These are phyloP conservation scores for Wickerhamiella occidentalis DNA, from an alignment of 805 yeast species.

Conservation along the genomic window DNA sequence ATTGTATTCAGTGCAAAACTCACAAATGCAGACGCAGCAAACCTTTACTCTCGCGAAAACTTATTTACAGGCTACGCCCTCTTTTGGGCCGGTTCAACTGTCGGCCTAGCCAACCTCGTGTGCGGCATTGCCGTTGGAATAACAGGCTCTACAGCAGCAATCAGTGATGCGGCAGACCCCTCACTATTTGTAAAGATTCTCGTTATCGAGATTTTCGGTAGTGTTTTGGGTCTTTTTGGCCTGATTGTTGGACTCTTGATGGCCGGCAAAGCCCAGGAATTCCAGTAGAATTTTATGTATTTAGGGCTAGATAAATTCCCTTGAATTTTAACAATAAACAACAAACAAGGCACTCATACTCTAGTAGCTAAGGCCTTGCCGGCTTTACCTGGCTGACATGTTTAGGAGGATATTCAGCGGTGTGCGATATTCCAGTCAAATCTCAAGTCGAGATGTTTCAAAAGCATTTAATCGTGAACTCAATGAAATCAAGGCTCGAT, in stretches of 20 bases:
- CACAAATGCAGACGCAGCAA: slow-evolving; percentile 46
- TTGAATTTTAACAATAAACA: too few relatives aligned
- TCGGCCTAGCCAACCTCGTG: slow-evolving; percentile 81
- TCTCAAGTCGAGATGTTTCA: neutral
- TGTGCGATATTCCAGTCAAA: neutral
- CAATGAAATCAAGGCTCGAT: slow-evolving; percentile 10
- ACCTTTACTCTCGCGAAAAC: slow-evolving; percentile 66
- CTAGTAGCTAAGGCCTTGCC: too few relatives aligned
- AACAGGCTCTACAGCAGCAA: slow-evolving; percentile 97
- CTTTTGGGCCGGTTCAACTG: slow-evolving; percentile 97
- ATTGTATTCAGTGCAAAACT: slow-evolving; percentile 91
- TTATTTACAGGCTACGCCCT: slow-evolving; percentile 88
- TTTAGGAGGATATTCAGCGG: neutral
- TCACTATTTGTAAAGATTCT: slow-evolving; percentile 88
- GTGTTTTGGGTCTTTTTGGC: slow-evolving; percentile 93
- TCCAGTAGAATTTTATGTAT: slow-evolving; percentile 33
- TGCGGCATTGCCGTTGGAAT: slow-evolving; percentile 97
- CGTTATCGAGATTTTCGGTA: slow-evolving; percentile 95
- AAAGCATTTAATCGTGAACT: slow-evolving; percentile 1
- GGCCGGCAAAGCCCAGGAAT: slow-evolving; percentile 92
- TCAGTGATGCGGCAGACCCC: slow-evolving; percentile 95
- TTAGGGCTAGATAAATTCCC: too few relatives aligned
- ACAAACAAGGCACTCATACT: too few relatives aligned
- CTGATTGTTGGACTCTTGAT: slow-evolving; percentile 91
- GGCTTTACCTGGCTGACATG: slow-evolving; percentile 10